Conservation (phyloP, 768 basidiomycete genomes). For the Boletus vermiculosoides region DNA sequence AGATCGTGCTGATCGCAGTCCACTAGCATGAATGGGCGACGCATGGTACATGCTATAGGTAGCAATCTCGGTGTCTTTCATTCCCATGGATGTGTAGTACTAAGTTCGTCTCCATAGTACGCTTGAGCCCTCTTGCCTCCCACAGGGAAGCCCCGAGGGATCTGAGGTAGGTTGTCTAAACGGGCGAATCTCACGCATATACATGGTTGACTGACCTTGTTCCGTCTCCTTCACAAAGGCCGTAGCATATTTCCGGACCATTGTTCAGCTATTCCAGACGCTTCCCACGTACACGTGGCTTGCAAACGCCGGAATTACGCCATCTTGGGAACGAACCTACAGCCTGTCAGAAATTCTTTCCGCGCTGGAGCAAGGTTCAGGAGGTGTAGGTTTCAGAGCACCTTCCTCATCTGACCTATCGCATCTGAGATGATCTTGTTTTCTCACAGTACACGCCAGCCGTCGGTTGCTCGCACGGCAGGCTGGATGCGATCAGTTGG, state of each 20-base stretch:
- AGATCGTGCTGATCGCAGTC: neutral
- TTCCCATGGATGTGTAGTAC: neutral
- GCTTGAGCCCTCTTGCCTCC: constrained; percentile 54
- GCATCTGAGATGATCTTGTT: neutral
- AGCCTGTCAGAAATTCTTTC: constrained; percentile 52
- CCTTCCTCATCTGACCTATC: neutral
- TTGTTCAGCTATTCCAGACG: constrained; percentile 58
- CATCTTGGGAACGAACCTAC: constrained; percentile 51
- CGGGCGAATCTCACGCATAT: neutral
- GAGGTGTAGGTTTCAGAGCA: constrained; percentile 33
- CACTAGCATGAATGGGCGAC: constrained; percentile 66
- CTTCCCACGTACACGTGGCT: constrained; percentile 79
- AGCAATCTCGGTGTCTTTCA: neutral
- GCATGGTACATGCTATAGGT: constrained; percentile 56
- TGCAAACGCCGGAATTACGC: constrained; percentile 69
- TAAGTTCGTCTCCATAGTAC: constrained; percentile 42
- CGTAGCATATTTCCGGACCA: constrained; percentile 58
- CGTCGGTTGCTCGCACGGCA: constrained; percentile 42
- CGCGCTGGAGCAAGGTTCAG: constrained; percentile 55
- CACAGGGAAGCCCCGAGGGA: constrained; percentile 53
- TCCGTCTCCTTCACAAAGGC: constrained; percentile 39
- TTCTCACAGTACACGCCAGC: constrained; percentile 45
- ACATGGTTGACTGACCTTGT: neutral
- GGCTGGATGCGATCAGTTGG: constrained; percentile 49
- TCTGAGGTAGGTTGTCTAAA: constrained; percentile 47